These are phyloP conservation scores for Cladophialophora exuberans DNA, from an alignment of 2,329 filamentous ascomycete genomes.

Conservation along the genomic window DNA sequence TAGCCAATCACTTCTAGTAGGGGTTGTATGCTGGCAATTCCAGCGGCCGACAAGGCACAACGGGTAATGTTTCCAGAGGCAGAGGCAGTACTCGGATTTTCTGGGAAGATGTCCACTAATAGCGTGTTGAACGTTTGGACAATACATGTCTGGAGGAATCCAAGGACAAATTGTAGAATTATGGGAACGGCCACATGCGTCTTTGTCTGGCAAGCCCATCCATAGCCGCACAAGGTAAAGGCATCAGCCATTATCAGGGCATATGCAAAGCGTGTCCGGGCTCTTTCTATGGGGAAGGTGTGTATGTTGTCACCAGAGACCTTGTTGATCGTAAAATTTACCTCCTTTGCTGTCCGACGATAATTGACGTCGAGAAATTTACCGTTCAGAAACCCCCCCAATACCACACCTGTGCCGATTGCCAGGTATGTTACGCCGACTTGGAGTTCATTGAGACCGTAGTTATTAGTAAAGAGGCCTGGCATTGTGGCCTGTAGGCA, in stretches of 20 bases:
- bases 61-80: slow-evolving; percentile 44
- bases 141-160: slow-evolving; percentile 40
- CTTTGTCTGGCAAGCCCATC: slow-evolving; percentile 37
- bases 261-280: background rate
- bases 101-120: slow-evolving; percentile 43
- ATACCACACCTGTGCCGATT: slow-evolving; percentile 24
- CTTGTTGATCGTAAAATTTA: background rate
- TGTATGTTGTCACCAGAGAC: background rate
- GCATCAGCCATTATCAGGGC: background rate
- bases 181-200: slow-evolving; percentile 41
- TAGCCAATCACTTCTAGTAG: slow-evolving; percentile 39
- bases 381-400: slow-evolving; percentile 40
- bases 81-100: slow-evolving; percentile 40
- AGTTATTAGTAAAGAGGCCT: slow-evolving; percentile 27
- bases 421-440: slow-evolving; percentile 32
- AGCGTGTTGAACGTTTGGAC: slow-evolving; percentile 43
- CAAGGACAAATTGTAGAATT: slow-evolving; percentile 45
- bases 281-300: background rate
- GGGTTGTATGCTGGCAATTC: slow-evolving; percentile 38
- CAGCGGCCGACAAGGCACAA: slow-evolving; percentile 42
- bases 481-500: slow-evolving; percentile 30
- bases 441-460: slow-evolving; percentile 26
- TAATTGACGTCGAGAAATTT: background rate
- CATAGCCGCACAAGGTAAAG: slow-evolving; percentile 36
- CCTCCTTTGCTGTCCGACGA: background rate